phyloP scores from a whole-genome alignment of 2,329 filamentous ascomycete genomes.

The Clonostachys sp. region DNA sequence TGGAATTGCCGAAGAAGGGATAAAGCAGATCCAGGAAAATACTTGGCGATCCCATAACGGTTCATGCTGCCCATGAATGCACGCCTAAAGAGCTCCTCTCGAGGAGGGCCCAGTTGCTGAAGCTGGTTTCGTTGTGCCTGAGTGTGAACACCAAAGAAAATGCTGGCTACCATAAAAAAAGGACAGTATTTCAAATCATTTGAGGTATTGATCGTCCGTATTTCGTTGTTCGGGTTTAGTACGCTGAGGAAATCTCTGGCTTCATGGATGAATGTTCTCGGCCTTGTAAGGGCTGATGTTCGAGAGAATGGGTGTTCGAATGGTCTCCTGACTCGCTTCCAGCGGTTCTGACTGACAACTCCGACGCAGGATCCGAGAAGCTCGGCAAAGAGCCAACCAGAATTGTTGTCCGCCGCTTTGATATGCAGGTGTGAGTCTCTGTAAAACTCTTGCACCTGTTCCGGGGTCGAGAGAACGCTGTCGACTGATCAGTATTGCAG shows the following conservation, averaged over 20 bases:
- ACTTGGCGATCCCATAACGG: no score
- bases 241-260: no score
- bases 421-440: slow-evolving; percentile 35
- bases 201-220: no score
- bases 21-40: no score
- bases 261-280: no score
- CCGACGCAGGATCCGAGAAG: slow-evolving; percentile 37
- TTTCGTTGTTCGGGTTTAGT: no score
- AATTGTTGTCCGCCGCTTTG: slow-evolving; percentile 34
- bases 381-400: slow-evolving; percentile 27
- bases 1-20: no score
- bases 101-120: slow-evolving; percentile 7
- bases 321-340: slow-evolving; percentile 13
- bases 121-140: slow-evolving; percentile 5
- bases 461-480: slow-evolving; percentile 23
- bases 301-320: slow-evolving; percentile 9
- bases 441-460: slow-evolving; percentile 28
- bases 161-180: slow-evolving; percentile 28
- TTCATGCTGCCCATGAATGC: slow-evolving; percentile 24
- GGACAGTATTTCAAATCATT: slow-evolving; percentile 19
- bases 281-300: no score
- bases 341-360: slow-evolving; percentile 24
- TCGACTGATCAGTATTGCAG: neutral
- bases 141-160: slow-evolving; percentile 23
- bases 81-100: slow-evolving; percentile 15